phyloP scores from a whole-genome alignment of 768 basidiomycete genomes.

The Daedaleopsis nitida region DNA sequence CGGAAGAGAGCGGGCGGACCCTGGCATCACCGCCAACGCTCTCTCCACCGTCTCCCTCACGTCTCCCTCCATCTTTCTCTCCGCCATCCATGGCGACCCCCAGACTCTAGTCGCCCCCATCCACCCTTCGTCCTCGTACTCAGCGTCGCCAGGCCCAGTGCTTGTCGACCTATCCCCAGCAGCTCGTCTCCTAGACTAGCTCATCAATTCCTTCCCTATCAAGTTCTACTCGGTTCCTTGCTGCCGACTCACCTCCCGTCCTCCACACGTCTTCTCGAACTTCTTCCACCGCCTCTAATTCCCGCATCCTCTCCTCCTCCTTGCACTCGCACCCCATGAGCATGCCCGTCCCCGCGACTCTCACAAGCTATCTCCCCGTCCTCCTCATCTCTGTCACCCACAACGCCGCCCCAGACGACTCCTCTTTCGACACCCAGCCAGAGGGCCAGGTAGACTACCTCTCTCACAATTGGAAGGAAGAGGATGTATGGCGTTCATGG shows the following conservation, averaged over 20 bases:
- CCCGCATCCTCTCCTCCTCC: not conserved
- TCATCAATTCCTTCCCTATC: conserved; percentile 8
- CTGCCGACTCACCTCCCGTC: conserved; percentile 12
- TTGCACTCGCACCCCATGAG: conserved; percentile 1
- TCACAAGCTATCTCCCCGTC: conserved; percentile 63
- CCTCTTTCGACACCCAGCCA: conserved; percentile 79
- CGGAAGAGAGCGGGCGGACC: conserved; percentile 16
- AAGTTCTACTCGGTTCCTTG: conserved; percentile 3
- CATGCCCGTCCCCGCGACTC: conserved; percentile 31
- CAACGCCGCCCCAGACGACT: conserved; percentile 68
- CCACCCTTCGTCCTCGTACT: not conserved
- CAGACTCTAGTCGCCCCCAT: not conserved
- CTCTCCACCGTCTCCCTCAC: not conserved
- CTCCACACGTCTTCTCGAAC: conserved; percentile 1
- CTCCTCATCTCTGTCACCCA: conserved; percentile 64
- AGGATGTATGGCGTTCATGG: conserved; percentile 99
- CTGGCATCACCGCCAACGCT: conserved; percentile 7
- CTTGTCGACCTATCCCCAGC: conserved; percentile 1
- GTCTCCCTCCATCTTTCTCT: not conserved
- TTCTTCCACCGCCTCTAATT: not conserved
- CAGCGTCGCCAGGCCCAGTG: conserved; percentile 14
- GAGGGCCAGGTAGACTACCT: conserved; percentile 98
- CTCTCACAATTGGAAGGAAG: conserved; percentile 95
- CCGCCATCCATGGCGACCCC: conserved; percentile 18
- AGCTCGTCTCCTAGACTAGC: not conserved